These are phyloP conservation scores for Rhododendron griersonianum DNA, from an alignment of 148 eudicot genomes.

Conservation along the genomic window DNA sequence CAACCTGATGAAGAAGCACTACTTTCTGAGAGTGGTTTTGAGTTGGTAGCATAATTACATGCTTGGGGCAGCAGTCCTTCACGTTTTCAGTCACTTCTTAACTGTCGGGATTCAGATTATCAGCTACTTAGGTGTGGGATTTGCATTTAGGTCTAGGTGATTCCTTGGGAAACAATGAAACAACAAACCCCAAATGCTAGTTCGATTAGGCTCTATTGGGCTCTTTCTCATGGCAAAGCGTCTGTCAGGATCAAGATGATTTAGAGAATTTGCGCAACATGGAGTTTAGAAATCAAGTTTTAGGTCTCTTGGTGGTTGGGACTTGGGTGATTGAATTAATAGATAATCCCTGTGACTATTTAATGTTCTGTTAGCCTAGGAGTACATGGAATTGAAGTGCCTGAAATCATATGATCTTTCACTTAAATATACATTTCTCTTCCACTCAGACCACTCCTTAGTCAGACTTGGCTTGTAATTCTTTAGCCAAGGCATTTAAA, in stretches of 20 bases:
- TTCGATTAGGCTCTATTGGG: background rate
- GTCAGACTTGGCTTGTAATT: background rate
- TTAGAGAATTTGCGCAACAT: background rate
- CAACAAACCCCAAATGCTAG: background rate
- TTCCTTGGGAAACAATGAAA: background rate
- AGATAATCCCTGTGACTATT: background rate
- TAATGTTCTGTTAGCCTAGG: background rate
- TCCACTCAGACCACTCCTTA: background rate
- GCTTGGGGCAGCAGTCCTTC: background rate
- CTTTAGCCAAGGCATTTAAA: background rate
- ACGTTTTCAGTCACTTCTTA: background rate
- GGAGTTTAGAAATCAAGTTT: background rate
- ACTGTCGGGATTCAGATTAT: background rate
- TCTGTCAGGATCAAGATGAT: background rate
- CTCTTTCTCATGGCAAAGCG: background rate
- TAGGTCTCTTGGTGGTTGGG: background rate
- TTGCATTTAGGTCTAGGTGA: background rate
- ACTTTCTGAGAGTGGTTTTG: background rate
- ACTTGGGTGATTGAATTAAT: background rate
- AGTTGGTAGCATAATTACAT: background rate
- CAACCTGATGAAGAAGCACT: background rate
- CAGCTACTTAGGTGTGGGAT: background rate
- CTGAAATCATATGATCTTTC: background rate
- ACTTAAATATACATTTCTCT: background rate
- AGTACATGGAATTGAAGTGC: background rate